Base-by-base conservation (phyloP, 2,329 filamentous ascomycete genomes). In the Penicillium fuscoglaucum region DNA sequence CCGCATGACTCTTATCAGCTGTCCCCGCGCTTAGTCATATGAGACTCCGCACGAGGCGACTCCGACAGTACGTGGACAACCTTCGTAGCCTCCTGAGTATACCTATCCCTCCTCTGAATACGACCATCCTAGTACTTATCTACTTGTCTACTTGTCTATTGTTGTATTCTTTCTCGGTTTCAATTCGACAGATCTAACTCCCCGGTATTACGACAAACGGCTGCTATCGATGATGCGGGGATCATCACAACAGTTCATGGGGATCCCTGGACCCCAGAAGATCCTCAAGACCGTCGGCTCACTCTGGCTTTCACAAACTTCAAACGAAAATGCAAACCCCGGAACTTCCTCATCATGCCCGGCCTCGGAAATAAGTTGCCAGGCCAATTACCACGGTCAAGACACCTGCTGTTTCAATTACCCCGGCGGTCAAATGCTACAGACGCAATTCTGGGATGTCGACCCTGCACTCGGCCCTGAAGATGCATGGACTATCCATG, bases 391-490 rank as follows among this genome's bases (percentile, higher is more conserved):
- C 3, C 74, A 76, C 8, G 81, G 84, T n/a, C 72, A 80, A 51
- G 80, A 91, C 68, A 83, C 86, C 7, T 92, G 90, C 78, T 92
- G 90, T 75, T 89, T 91, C 78, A 89, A 89, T 68, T 80, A 84
- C 24, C 89, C 89, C 0, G 86, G 88, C 4, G 90, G 90, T 8
- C 84, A 90, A 61, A 76, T 92, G 45, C 80, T 91, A 5, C 84
- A 86, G 72, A 91, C 90, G 2, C 89, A 92, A 67, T 91, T 92
- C 76, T 92, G 89, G 89, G 89, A 92, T 68, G 83, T 85, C 0
- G 71, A 82, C 58, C 88, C 88, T 1, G 77, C 82, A 1, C 83
- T 85, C 4, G 88, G 90, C 0, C 88, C 89, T 2, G 75, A 74
- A 50, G 83, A 90, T 69, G 87, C 84, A 6, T 93, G 89, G 89